Evolutionary conservation across 306 rosid species (phyloP).

Genomic region (Biancaea sappan): DNA sequence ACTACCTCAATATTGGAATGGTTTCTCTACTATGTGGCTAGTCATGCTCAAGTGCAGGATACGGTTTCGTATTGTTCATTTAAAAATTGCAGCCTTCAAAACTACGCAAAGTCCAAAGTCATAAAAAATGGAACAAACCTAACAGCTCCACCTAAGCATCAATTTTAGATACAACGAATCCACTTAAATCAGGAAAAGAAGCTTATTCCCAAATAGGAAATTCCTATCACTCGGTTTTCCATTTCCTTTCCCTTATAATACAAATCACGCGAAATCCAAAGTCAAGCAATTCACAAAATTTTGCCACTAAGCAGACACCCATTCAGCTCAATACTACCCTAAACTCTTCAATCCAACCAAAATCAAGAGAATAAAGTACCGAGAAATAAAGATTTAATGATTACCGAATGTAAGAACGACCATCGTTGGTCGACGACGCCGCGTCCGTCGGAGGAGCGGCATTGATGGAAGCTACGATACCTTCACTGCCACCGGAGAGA

Average conservation of each 20-base stretch:
- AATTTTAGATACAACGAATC: neutral
- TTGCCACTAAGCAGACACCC: neutral
- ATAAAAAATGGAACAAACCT: neutral
- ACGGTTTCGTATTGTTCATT: neutral
- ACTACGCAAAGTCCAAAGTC: neutral
- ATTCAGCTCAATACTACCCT: neutral
- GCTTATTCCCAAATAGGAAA: neutral
- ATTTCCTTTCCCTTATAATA: neutral
- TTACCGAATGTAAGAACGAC: conserved; percentile 72
- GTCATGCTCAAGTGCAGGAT: neutral
- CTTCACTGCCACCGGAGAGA: conserved; percentile 98
- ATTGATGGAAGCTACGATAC: conserved; percentile 56
- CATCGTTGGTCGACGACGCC: conserved; percentile 43
- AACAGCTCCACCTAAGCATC: neutral
- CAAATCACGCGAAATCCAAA: neutral
- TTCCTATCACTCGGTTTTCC: conserved; percentile 1
- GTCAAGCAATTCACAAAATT: conserved; percentile 14
- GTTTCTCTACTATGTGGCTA: neutral
- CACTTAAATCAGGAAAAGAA: conserved; percentile 2
- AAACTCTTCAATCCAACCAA: neutral
- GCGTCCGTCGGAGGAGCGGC: conserved; percentile 16
- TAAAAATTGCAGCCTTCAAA: neutral
- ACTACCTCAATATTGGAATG: neutral
- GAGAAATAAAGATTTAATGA: neutral
- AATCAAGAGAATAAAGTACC: neutral